Conservation (phyloP, 305 asterid genomes). For the Ilex paraguariensis region DNA sequence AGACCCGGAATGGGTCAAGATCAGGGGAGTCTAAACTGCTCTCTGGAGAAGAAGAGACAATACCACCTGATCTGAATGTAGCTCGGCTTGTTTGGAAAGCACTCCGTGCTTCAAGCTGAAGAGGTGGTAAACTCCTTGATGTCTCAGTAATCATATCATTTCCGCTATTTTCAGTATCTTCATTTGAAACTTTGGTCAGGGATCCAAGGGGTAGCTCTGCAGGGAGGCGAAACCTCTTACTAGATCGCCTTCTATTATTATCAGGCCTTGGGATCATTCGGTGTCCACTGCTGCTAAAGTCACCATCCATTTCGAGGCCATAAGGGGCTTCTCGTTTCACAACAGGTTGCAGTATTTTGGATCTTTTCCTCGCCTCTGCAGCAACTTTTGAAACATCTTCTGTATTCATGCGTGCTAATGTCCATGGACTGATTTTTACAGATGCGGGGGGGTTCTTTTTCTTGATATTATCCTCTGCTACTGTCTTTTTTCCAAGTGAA, state of each 20-base stretch:
- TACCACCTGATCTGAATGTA: conserved; percentile 31
- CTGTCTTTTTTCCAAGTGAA: conserved; percentile 67
- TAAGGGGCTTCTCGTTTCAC: conserved; percentile 42
- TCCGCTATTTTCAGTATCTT: conserved; percentile 27
- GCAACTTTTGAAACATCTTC: conserved; percentile 94
- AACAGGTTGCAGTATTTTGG: conserved; percentile 76
- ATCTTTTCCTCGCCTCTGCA: conserved; percentile 92
- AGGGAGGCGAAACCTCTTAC: conserved; percentile 80
- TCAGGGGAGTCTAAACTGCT: conserved; percentile 92
- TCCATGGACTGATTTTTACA: conserved; percentile 96
- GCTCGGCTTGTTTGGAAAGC: conserved; percentile 37
- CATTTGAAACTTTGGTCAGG: conserved; percentile 28
- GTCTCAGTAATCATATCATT: conserved; percentile 33
- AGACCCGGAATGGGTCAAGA: conserved; percentile 53
- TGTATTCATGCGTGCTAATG: conserved; percentile 77
- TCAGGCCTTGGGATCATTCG: conserved; percentile 43
- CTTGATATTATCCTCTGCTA: conserved; percentile 60
- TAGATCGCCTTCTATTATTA: conserved; percentile 55
- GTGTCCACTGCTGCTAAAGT: conserved; percentile 64
- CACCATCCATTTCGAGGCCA: conserved; percentile 56
- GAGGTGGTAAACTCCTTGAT: conserved; percentile 57
- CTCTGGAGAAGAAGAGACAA: conserved; percentile 76
- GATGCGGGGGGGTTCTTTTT: conserved; percentile 74
- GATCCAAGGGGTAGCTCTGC: conserved; percentile 59
- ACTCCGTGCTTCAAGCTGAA: conserved; percentile 67